phyloP scores from a whole-genome alignment of 2,329 filamentous ascomycete species.

The Acrocalymma vagum region DNA sequence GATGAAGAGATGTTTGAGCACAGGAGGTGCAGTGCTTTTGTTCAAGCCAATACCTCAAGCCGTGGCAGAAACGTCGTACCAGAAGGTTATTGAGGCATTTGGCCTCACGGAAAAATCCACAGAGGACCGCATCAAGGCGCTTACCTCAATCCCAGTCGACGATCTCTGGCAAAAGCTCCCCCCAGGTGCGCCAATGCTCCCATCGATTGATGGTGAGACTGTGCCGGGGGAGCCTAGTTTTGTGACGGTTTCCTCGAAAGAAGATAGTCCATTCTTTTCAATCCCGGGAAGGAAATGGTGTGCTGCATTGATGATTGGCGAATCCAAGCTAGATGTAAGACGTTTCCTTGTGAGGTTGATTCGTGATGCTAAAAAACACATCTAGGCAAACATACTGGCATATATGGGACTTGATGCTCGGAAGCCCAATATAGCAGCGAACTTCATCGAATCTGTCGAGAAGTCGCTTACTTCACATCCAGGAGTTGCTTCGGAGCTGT shows the following conservation, averaged over 20 bases:
- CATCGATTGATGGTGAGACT: constrained; percentile 55
- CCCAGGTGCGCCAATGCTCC: constrained; percentile 40
- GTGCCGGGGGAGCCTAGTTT: constrained; percentile 44
- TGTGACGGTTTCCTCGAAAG: constrained; percentile 27
- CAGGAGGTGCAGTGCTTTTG: constrained; percentile 49
- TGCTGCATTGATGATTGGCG: constrained; percentile 56
- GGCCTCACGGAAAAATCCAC: constrained; percentile 47
- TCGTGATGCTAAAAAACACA: not conserved
- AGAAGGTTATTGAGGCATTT: constrained; percentile 49
- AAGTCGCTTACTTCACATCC: constrained; percentile 35
- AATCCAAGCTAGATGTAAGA: constrained; percentile 57
- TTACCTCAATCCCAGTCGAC: constrained; percentile 51
- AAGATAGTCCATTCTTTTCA: constrained; percentile 27
- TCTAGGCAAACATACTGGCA: constrained; percentile 35
- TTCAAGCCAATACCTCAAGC: constrained; percentile 49
- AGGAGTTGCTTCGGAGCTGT: constrained; percentile 26
- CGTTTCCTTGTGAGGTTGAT: no score
- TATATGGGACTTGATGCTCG: constrained; percentile 31
- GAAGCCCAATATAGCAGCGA: constrained; percentile 39
- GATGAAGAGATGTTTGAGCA: constrained; percentile 53
- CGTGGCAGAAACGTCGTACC: constrained; percentile 53
- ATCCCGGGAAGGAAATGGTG: constrained; percentile 57
- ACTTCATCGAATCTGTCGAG: constrained; percentile 45
- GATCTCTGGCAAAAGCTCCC: constrained; percentile 54
- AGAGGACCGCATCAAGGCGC: constrained; percentile 51